Evolutionary conservation across 2,329 filamentous ascomycete species (phyloP), one percentile per base, ranked within the genome.

Genomic region (Diplodia intermedia): DNA sequence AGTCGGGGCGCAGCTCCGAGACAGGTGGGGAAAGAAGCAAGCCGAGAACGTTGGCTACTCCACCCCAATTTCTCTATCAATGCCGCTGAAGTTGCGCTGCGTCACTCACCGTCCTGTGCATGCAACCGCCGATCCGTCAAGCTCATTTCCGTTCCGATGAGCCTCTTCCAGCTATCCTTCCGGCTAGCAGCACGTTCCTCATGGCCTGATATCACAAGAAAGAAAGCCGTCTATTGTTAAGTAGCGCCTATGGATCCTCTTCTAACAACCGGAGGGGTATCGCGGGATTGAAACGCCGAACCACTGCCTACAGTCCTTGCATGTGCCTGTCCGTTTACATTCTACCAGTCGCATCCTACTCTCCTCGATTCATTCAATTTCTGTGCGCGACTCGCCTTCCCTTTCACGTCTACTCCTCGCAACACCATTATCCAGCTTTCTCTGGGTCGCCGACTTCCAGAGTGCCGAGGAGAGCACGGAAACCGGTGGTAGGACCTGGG

Each of bases 191-290:
- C 31, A 33, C 31, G 6, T 33, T 33, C 31, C 31, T 33, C 31
- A 33, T 33, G 31, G 31, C 31, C 31, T 33, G 31, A 3, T 2
- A 26, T 36, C 33, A 2, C 33, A 12, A 9, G 33, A 11, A 12
- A 36, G 33, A 36, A 36, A 36, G 33, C 11, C 11, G 9, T 36
- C 33, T 5, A 9, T 29, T 33, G 26, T 9, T 12, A 9, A 47
- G 15, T 47, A n/a, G 40, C 40, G 3, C 6, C 40, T 20, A n/a
- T 3, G 14, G n/a, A 47, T 20, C 8, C n/a, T 47, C 43, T 11
- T 47, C 43, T 47, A 47, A 18, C 12, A 57, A 4, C 38, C 14
- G 9, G 33, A 7, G 43, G 60, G 60, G 60, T 63, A 63, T 63
- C 31, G 43, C 38, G 36, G 20, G 47, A 26, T 49, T 38, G 50